Base-by-base conservation (phyloP, 2,329 filamentous ascomycete species). In the Dothidotthia symphoricarpi region DNA sequence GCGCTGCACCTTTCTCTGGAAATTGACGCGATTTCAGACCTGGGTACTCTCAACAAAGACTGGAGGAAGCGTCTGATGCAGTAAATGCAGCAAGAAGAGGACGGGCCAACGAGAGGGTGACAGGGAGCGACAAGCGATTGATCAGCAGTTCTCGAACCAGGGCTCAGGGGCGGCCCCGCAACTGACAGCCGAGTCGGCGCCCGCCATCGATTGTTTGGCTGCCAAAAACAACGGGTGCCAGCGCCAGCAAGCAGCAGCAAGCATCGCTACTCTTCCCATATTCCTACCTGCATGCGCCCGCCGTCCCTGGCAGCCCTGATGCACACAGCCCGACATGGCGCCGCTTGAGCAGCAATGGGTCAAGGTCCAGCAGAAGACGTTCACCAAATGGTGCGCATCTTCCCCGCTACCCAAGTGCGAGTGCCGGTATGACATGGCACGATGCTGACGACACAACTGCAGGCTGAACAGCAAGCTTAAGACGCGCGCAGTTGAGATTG, bases 401-500 rank as follows among this genome's bases (percentile, higher is more conserved):
- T 37, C 43, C 37, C 39, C 39, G 29, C 15, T 31, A 29, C 51
- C 32, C 39, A 27, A 10, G 41, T 22, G 28, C 13, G 28, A 17
- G 34, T 38, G 34, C 16, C 24, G 31, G 16, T 22, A 41, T 30
- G 19, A 40, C 36, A 35, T 43, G 25, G 40, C 16, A 49, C 49
- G 24, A 36, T 45, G 43, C 59, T 64, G 43, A 63, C 43, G 37
- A 28, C 31, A 33, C 37, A 25, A 33, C 45, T 51, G 41, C 63
- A 93, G 89, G 93, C 81, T 98, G 54, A 98, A 98, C 71, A 94
- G 88, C 57, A 98, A 98, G 73, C 75, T 98, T 59, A 84, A 86
- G 66, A 78, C 75, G 45, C 82, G 91, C 54, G 74, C 84, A 39
- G 72, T 96, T 49, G 82, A 84, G 59, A 87, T 97, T 60, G 83